These are phyloP conservation scores for Ehretia macrophylla DNA, from an alignment of 257 asterid genomes.

Conservation along the genomic window DNA sequence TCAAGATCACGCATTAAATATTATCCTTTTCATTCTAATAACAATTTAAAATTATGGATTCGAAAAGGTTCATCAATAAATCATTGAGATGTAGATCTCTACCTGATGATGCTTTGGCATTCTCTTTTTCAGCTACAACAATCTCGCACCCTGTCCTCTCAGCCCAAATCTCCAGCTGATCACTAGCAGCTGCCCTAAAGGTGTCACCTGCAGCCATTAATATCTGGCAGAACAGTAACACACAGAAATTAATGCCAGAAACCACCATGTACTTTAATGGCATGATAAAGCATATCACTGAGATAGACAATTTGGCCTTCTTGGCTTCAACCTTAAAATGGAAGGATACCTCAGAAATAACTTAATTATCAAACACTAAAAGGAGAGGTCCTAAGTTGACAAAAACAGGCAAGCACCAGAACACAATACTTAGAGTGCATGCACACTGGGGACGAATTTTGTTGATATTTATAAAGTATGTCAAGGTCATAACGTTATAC, in stretches of 20 bases:
- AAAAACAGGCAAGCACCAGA: too few relatives aligned
- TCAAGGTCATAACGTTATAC: too few relatives aligned
- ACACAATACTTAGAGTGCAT: too few relatives aligned
- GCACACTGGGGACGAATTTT: too few relatives aligned
- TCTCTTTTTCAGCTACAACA: conserved; percentile 76
- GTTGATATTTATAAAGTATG: too few relatives aligned
- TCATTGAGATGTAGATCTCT: conserved; percentile 10
- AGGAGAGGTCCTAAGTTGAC: too few relatives aligned
- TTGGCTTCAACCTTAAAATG: too few relatives aligned
- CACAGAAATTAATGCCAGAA: not conserved
- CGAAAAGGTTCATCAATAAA: not conserved
- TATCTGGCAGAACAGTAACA: conserved; percentile 35
- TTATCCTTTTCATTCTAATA: too few relatives aligned
- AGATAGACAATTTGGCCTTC: too few relatives aligned
- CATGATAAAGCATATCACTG: not conserved
- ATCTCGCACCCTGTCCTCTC: conserved; percentile 93
- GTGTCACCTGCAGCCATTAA: conserved; percentile 98
- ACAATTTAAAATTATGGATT: not conserved
- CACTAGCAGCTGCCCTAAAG: conserved; percentile 98
- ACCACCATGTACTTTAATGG: not conserved
- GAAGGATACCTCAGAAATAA: too few relatives aligned
- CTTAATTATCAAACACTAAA: too few relatives aligned
- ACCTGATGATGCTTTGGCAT: conserved; percentile 92
- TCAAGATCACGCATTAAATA: conserved; percentile 37
- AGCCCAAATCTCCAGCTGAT: conserved; percentile 95